Base-by-base conservation (phyloP, 2,329 filamentous ascomycete species). In the Fusarium staphyleae region DNA sequence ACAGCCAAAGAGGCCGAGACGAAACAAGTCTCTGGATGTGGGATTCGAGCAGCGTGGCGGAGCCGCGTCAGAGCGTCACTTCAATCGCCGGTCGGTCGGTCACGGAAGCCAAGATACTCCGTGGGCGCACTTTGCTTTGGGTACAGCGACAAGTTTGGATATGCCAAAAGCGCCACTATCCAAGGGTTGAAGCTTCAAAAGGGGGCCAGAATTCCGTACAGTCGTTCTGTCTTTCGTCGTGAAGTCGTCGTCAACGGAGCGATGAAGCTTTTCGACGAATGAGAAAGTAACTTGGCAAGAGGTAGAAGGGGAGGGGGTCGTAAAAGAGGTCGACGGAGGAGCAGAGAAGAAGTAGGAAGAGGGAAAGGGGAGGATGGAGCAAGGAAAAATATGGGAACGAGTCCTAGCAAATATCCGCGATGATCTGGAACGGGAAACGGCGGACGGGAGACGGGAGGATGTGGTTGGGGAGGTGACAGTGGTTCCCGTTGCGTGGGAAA, bases 401-500 rank as follows among this genome's bases (percentile, higher is more conserved):
- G 44, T 53, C 49, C 55, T 57, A 57, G 56, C 48, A 64, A 62
- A 64, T 55, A 52, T 60, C 62, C 59, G 55, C 39, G 57, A 66
- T 62, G 60, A 66, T 66, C 52, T 63, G 60, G 63, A 65, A 66
- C 58, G 48, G 58, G 59, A 57, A 63, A 65, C 49, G 55, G 55
- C 62, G 63, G 58, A 62, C 57, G 63, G 63, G 57, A 63, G 52
- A 66, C 55, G 64, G 60, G 58, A 57, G 60, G 48, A 61, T 52
- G 53, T 59, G 62, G 62, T 65, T 65, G 62, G 61, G 61, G 61
- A 64, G 62, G 62, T 64, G 62, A 64, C 62, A 65, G 63, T 55
- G 65, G 57, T 62, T 64, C 59, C 56, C 57, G 59, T 60, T 57
- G 56, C 57, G 55, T 64, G 55, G 62, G 55, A 60, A 55, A 45